Evolutionary conservation across 306 rosid genomes (phyloP).

Genomic region (Rosa chinensis): DNA sequence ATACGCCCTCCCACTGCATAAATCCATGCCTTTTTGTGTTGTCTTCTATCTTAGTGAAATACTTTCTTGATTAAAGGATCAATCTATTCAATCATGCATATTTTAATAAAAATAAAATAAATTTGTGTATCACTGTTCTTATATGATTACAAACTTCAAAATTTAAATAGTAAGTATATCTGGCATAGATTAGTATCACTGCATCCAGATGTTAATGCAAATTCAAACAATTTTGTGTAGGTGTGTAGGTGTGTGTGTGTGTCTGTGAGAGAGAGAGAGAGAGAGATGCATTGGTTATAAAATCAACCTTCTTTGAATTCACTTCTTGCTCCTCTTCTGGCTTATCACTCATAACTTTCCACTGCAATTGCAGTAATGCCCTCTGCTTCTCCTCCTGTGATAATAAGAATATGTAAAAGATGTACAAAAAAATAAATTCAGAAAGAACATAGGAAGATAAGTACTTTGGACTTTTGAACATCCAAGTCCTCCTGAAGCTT

Average conservation of each 20-base stretch:
- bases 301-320: constrained; percentile 72
- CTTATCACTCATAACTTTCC: constrained; percentile 94
- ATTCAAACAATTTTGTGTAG: neutral
- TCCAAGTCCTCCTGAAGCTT: constrained; percentile 82
- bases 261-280: constrained; percentile 13
- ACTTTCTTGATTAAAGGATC: neutral
- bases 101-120: neutral
- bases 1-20: neutral
- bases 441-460: constrained; percentile 24
- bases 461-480: constrained; percentile 79
- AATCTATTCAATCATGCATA: constrained; percentile 1
- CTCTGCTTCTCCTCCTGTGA: constrained; percentile 92
- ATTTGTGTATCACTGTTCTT: neutral
- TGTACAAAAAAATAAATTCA: constrained; percentile 7
- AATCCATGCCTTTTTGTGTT: neutral
- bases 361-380: constrained; percentile 90
- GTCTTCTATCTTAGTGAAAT: neutral
- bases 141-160: neutral
- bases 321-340: constrained; percentile 87
- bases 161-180: neutral
- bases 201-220: neutral
- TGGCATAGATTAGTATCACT: neutral
- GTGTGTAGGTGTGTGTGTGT: neutral
- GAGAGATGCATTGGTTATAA: constrained; percentile 13
- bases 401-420: constrained; percentile 18